phyloP scores from a whole-genome alignment of 352 stramenopile genomes.

The Aphanomyces stellatus region DNA sequence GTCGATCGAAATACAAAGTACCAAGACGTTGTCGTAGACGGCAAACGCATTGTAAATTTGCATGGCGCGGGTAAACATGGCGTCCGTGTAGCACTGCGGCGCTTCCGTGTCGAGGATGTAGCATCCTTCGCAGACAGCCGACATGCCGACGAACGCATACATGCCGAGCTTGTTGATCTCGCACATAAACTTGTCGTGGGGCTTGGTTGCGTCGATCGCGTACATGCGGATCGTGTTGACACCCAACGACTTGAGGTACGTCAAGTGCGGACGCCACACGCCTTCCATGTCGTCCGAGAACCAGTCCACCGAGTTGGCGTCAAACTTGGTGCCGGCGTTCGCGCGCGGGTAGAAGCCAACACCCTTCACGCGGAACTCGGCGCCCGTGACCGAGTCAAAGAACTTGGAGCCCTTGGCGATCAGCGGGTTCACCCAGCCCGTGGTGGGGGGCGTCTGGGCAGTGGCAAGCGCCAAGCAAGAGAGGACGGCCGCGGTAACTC shows the following conservation, averaged over 20 bases:
- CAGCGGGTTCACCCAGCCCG: conserved; percentile 30
- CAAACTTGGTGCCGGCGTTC: conserved; percentile 38
- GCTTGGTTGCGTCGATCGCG: conserved; percentile 44
- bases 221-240: conserved; percentile 69
- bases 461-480: not conserved
- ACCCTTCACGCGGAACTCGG: conserved; percentile 61
- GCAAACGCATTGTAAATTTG: conserved; percentile 65
- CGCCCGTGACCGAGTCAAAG: conserved; percentile 55
- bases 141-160: conserved; percentile 61
- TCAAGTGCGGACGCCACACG: conserved; percentile 44
- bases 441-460: conserved; percentile 9
- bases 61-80: conserved; percentile 45
- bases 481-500: not conserved
- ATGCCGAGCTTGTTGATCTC: conserved; percentile 49
- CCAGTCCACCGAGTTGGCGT: conserved; percentile 49
- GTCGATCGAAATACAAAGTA: not conserved
- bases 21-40: conserved; percentile 60
- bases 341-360: conserved; percentile 66
- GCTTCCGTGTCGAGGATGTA: conserved; percentile 35
- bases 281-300: conserved; percentile 43
- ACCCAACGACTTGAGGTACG: conserved; percentile 43
- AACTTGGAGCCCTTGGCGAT: conserved; percentile 80
- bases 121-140: conserved; percentile 46
- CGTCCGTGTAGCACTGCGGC: conserved; percentile 40
- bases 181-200: conserved; percentile 76